These are phyloP conservation scores for Daedaleopsis nitida DNA, from an alignment of 768 basidiomycete genomes.

Conservation along the genomic window DNA sequence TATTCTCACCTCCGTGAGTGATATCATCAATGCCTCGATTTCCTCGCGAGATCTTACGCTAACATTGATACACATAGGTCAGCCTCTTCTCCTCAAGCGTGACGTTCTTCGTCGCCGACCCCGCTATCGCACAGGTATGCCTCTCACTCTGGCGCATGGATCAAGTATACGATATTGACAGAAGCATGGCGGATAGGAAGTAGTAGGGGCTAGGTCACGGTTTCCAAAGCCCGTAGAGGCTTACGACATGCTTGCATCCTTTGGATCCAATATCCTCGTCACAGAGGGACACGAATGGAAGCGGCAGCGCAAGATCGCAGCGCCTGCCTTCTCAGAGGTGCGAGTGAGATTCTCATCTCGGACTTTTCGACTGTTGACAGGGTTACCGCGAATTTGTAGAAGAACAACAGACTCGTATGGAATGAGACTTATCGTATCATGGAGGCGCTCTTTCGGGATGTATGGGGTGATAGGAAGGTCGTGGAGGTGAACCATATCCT, in stretches of 20 bases:
- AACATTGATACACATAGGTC: constrained; percentile 1
- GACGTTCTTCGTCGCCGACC: constrained; percentile 20
- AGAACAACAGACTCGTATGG: constrained; percentile 40
- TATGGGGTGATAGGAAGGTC: constrained; percentile 45
- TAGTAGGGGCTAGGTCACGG: constrained; percentile 45
- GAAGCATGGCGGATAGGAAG: constrained; percentile 40
- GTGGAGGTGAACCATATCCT: constrained; percentile 47
- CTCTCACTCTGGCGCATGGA: too few relatives aligned
- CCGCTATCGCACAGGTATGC: constrained; percentile 16
- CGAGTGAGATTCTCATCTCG: not conserved
- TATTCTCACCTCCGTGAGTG: constrained; percentile 10
- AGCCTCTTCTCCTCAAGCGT: constrained; percentile 5
- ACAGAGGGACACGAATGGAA: constrained; percentile 69
- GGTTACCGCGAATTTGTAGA: constrained; percentile 10
- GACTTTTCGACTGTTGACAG: too few relatives aligned
- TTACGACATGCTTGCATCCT: constrained; percentile 49
- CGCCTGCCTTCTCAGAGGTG: constrained; percentile 65
- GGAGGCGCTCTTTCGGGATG: constrained; percentile 36
- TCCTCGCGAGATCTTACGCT: too few relatives aligned
- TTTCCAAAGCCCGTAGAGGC: constrained; percentile 57
- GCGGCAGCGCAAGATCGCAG: constrained; percentile 58
- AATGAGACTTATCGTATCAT: constrained; percentile 35
- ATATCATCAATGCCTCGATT: too few relatives aligned
- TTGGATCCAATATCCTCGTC: constrained; percentile 61
- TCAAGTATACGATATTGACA: too few relatives aligned